Percentiles rank a stretch among this genome's conserved stretches.
Evolutionary conservation across 169 alveolate genomes (phyloP).

Genomic region (Plasmodium cynomolgi): DNA sequence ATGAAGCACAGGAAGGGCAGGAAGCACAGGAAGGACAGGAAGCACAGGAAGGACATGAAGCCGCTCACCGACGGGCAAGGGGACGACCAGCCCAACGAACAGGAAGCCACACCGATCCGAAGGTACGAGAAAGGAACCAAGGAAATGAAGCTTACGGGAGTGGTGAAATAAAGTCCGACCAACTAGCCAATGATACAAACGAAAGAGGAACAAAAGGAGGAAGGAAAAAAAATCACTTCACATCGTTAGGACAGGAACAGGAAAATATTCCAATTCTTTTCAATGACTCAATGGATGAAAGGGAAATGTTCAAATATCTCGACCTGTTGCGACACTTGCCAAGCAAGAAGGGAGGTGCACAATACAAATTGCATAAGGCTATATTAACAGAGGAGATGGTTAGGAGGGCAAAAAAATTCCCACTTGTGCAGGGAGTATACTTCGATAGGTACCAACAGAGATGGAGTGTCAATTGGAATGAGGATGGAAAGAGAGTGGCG

Average conservation of each 20-base stretch:
- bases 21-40: background rate
- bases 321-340: constrained; percentile 74
- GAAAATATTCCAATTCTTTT: constrained; percentile 40
- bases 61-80: background rate
- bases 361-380: constrained; percentile 79
- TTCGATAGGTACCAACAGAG: constrained; percentile 84
- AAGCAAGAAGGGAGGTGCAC: constrained; percentile 76
- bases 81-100: background rate
- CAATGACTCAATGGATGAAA: constrained; percentile 61
- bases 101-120: background rate
- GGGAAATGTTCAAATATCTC: constrained; percentile 66
- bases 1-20: background rate
- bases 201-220: background rate
- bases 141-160: background rate
- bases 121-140: background rate
- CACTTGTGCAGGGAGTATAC: constrained; percentile 82
- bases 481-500: constrained; percentile 84
- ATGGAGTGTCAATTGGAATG: constrained; percentile 86
- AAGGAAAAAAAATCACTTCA: background rate
- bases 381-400: constrained; percentile 80
- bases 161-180: background rate
- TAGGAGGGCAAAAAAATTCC: constrained; percentile 81
- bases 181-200: background rate
- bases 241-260: background rate
- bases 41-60: background rate